phyloP scores from a whole-genome alignment of 2,329 filamentous ascomycete species.

The Trichoderma citrinoviride region DNA sequence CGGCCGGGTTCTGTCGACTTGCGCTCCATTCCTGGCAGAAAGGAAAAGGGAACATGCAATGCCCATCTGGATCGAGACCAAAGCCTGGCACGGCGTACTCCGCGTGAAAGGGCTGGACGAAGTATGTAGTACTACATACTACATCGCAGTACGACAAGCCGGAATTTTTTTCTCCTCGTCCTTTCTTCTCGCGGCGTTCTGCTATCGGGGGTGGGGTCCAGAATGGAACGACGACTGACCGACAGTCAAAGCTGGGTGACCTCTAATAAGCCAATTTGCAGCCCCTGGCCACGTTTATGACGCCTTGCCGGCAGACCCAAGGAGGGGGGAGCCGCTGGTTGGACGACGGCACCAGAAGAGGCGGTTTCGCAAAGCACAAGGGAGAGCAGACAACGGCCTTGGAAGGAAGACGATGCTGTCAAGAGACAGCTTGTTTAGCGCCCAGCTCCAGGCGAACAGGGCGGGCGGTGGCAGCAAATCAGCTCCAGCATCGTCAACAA shows the following conservation, averaged over 20 bases:
- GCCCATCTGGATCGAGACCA: background rate
- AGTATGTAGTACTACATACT: no score
- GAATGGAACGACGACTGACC: constrained; percentile 19
- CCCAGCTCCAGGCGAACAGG: background rate
- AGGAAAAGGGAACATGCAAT: background rate
- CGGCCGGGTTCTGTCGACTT: background rate
- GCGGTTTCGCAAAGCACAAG: background rate
- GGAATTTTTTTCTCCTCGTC: background rate
- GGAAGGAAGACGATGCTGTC: background rate
- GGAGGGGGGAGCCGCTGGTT: background rate
- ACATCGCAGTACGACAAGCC: background rate
- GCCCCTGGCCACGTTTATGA: constrained; percentile 18
- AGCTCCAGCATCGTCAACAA: background rate
- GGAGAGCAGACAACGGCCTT: background rate
- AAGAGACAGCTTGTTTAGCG: background rate
- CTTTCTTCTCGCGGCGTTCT: background rate
- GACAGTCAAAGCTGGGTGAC: constrained; percentile 11
- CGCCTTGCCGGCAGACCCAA: constrained; percentile 5
- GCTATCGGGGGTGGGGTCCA: constrained; percentile 11
- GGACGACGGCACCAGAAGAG: background rate
- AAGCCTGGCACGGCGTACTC: background rate
- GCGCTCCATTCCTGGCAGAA: background rate
- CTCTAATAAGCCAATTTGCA: constrained; percentile 18
- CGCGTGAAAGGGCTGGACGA: background rate
- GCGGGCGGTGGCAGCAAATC: constrained; percentile 5